Percentiles rank a stretch among this genome's conserved stretches.
Evolutionary conservation across 129 eudicot genomes (phyloP).

Genomic region (Gnaphalium uliginosum): DNA sequence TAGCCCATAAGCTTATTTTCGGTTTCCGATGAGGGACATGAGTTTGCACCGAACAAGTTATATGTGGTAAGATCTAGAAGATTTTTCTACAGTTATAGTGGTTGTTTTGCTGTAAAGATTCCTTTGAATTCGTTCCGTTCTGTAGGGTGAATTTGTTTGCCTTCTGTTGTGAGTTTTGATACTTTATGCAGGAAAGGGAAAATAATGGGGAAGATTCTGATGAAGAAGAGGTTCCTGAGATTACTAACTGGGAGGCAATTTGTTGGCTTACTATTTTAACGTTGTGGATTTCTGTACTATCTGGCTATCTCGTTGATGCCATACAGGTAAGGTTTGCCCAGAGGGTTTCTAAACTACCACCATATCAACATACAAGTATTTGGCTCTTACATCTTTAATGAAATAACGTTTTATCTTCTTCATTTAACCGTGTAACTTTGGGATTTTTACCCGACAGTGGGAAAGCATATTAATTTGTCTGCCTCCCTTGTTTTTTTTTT

Average conservation of each 20-base stretch:
- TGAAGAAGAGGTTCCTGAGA: conserved; percentile 18
- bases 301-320: conserved; percentile 17
- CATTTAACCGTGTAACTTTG: background rate
- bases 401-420: background rate
- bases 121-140: background rate
- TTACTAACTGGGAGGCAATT: conserved; percentile 6
- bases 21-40: too few relatives aligned
- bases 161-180: background rate
- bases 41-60: too few relatives aligned
- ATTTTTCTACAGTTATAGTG: background rate
- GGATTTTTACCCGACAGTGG: background rate
- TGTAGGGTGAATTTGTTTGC: background rate
- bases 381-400: background rate
- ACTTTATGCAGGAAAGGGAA: conserved; percentile 13
- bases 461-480: background rate
- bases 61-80: background rate
- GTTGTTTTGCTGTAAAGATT: background rate
- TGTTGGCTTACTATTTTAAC: conserved; percentile 2
- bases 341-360: background rate
- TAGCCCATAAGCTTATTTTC: too few relatives aligned
- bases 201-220: conserved; percentile 11
- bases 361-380: background rate
- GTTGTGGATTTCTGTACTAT: background rate
- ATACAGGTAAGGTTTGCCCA: conserved; percentile 2
- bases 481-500: background rate